Base-by-base conservation (phyloP, 2,329 filamentous ascomycete genomes). In the Basipetospora chlamydospora region DNA sequence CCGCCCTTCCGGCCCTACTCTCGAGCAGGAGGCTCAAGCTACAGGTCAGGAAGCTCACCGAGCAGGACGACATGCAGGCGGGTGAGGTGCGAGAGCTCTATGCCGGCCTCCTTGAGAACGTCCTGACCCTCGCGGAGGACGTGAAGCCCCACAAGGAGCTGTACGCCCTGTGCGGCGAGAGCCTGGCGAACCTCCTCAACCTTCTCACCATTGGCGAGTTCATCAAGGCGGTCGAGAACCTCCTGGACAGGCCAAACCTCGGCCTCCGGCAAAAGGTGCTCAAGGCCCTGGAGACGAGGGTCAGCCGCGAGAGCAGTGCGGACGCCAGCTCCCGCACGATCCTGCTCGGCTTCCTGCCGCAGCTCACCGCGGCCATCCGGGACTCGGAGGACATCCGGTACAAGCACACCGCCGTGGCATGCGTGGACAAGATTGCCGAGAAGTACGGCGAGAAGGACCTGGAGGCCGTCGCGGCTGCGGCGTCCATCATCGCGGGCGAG, bases 401-500 rank as follows among this genome's bases (percentile, higher is more conserved):
- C 54, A 86, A 88, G 58, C 79, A 86, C 48, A 85, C 83, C 9
- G 83, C 87, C 1, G 77, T 98, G 42, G 77, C 77, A 25, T 96
- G 88, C 47, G 79, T 96, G 30, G 87, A 95, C 58, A 83, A 84
- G 55, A 92, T 98, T 43, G 74, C 83, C 3, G 87, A 95, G 58
- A 88, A 88, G 54, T 96, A 94, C 53, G 92, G 90, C 46, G 92
- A 90, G 64, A 92, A 87, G 54, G 83, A 94, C 49, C 67, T 80
- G 2, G 74, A 80, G 45, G 77, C 76, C 30, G 80, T 94, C 30
- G 67, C 80, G 18, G 71, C 72, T 4, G 80, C 86, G 5, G 84
- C 86, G 4, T 66, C 76, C 41, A 80, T 79, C 2, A 80, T 98
- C 47, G 77, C 82, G 26, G 77, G 86, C 28, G 63, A 75, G 38